Evolutionary conservation across 176 grass and related monocot genomes (phyloP).

Genomic region (Puya raimondii): DNA sequence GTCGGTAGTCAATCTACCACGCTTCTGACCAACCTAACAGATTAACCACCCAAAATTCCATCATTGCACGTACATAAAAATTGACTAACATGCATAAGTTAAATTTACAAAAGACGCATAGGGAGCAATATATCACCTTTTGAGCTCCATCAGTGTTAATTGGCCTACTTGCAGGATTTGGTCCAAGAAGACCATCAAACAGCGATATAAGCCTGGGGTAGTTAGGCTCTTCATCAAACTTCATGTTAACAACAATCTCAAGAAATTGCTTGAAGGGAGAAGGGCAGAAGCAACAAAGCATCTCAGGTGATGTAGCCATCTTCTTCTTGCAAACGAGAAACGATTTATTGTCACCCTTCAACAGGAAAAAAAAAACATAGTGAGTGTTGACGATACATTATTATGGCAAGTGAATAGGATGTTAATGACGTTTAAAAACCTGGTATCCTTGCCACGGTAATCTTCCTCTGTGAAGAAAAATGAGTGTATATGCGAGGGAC

Average conservation of each 20-base stretch:
- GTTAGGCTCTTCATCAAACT: constrained; percentile 91
- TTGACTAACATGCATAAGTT: background rate
- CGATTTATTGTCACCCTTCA: constrained; percentile 79
- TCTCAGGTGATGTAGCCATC: constrained; percentile 69
- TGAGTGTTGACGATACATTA: constrained; percentile 3
- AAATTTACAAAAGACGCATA: background rate
- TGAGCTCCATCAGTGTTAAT: constrained; percentile 79
- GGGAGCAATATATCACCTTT: constrained; percentile 31
- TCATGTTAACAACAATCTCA: constrained; percentile 77
- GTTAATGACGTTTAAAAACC: constrained; percentile 20
- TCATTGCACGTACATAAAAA: background rate
- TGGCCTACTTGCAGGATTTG: constrained; percentile 70
- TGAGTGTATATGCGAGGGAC: constrained; percentile 75
- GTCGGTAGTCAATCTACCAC: constrained; percentile 47
- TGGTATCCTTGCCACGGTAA: constrained; percentile 94
- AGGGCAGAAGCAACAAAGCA: constrained; percentile 63
- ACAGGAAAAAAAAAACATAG: background rate
- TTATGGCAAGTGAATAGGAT: background rate
- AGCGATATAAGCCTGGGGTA: constrained; percentile 77
- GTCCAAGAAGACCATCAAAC: constrained; percentile 70
- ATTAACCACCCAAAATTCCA: background rate
- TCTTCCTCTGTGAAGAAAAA: constrained; percentile 82
- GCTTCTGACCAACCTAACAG: constrained; percentile 79
- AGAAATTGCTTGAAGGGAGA: constrained; percentile 73
- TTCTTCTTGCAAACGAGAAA: constrained; percentile 97